Evolutionary conservation across 768 basidiomycete genomes (phyloP).

Genomic region (Multifurca ochricompacta): DNA sequence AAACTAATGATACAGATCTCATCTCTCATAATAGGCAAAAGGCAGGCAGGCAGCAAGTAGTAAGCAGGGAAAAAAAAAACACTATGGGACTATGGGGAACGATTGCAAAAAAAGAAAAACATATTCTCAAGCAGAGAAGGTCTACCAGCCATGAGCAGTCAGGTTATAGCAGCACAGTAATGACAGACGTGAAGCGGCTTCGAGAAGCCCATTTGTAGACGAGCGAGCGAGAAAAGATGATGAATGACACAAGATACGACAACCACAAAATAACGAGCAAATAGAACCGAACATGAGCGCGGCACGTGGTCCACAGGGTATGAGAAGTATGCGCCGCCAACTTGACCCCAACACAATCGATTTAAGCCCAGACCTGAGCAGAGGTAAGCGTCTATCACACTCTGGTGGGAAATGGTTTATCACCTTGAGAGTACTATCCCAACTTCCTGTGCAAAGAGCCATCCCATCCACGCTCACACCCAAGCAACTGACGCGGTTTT

Average conservation of each 20-base stretch:
- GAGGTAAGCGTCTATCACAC: constrained; percentile 5
- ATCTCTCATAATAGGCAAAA: neutral
- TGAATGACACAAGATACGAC: constrained; percentile 42
- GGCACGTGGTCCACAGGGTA: constrained; percentile 16
- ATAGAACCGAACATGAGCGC: constrained; percentile 13
- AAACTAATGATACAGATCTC: neutral
- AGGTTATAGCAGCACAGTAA: constrained; percentile 42
- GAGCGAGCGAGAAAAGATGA: constrained; percentile 38
- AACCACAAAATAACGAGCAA: constrained; percentile 31
- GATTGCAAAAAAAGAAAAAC: constrained; percentile 21
- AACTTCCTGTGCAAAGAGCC: constrained; percentile 97
- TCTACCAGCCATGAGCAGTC: constrained; percentile 26
- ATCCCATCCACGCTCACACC: constrained; percentile 96
- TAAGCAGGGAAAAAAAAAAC: too few species aligned
- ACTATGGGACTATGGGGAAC: constrained; percentile 24
- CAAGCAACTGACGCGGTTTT: constrained; percentile 95
- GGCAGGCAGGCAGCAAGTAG: too few species aligned
- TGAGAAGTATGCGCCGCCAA: constrained; percentile 6
- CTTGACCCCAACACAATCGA: constrained; percentile 5
- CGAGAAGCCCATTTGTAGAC: constrained; percentile 29
- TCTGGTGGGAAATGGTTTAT: constrained; percentile 13
- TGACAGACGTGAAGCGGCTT: constrained; percentile 52
- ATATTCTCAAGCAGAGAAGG: constrained; percentile 24
- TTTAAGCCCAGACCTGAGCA: constrained; percentile 77
- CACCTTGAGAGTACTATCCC: constrained; percentile 97